A percentile compares a stretch with the other conserved stretches of the same genome.
These are phyloP conservation scores for Lachnellula hyalina DNA, from an alignment of 2,329 filamentous ascomycete genomes.

Conservation along the genomic window DNA sequence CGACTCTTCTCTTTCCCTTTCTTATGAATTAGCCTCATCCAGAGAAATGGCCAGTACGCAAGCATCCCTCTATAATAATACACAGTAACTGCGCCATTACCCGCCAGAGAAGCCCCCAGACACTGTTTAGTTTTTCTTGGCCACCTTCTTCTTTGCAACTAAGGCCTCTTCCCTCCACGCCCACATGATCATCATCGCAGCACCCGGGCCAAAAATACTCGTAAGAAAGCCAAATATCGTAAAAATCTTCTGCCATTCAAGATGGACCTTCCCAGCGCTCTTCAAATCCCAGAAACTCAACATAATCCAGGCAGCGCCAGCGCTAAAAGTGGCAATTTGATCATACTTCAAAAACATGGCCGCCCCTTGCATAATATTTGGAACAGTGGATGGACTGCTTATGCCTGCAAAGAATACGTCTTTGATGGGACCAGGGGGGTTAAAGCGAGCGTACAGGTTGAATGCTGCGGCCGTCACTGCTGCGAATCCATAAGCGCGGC, in stretches of 20 bases:
- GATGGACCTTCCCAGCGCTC: constrained; percentile 25
- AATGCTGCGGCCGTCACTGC: constrained; percentile 3
- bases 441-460: constrained; percentile 17
- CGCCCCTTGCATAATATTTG: constrained; percentile 5
- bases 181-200: constrained; percentile 29
- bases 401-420: constrained; percentile 25
- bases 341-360: constrained; percentile 20
- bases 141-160: constrained; percentile 11
- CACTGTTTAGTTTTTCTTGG: background rate
- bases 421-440: constrained; percentile 14
- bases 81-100: no score
- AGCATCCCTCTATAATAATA: no score
- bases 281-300: constrained; percentile 33
- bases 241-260: constrained; percentile 24
- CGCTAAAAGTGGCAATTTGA: constrained; percentile 23
- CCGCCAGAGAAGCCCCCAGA: no score
- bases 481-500: constrained; percentile 19
- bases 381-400: constrained; percentile 18
- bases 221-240: constrained; percentile 13
- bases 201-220: constrained; percentile 29
- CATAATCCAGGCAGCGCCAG: constrained; percentile 28
- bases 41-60: no score
- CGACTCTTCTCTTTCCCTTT: no score
- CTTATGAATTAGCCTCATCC: no score
- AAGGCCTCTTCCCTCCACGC: constrained; percentile 34